phyloP scores from a whole-genome alignment of 1,284 basidiomycete species.

The Cryptococcus amylolentus region DNA sequence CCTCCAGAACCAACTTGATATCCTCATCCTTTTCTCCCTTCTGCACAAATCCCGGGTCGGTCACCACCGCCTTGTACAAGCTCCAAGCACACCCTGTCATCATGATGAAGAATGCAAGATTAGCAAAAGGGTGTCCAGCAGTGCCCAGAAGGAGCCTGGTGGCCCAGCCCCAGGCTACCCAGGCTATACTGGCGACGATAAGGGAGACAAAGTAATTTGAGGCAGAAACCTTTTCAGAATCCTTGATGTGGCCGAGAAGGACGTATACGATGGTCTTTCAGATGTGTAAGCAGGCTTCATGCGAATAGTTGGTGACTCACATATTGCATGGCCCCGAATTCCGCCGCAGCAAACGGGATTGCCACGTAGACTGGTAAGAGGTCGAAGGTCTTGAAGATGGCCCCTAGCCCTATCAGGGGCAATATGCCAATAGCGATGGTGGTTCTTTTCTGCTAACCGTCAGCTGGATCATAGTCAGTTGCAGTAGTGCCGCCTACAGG shows the following conservation, averaged over 20 bases:
- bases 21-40: constrained; percentile 71
- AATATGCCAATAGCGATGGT: constrained; percentile 74
- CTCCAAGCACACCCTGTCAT: constrained; percentile 76
- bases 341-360: constrained; percentile 71
- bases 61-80: constrained; percentile 80
- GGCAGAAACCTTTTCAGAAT: constrained; percentile 43
- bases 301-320: constrained; percentile 52
- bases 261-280: constrained; percentile 27
- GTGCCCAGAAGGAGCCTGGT: constrained; percentile 53
- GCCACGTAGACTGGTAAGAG: constrained; percentile 87
- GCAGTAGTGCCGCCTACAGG: constrained; percentile 55
- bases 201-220: constrained; percentile 87
- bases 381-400: constrained; percentile 77
- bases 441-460: constrained; percentile 64
- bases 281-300: neutral
- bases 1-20: constrained; percentile 82
- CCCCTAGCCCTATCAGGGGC: constrained; percentile 71
- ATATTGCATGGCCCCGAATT: constrained; percentile 90
- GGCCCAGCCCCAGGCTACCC: constrained; percentile 81
- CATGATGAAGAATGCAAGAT: constrained; percentile 69
- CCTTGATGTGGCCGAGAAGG: constrained; percentile 30
- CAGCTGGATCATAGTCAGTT: neutral
- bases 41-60: constrained; percentile 88
- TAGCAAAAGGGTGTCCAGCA: constrained; percentile 67
- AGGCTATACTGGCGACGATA: constrained; percentile 77